Conservation (phyloP, 164 flowering plant species). For the Vitis riparia region DNA sequence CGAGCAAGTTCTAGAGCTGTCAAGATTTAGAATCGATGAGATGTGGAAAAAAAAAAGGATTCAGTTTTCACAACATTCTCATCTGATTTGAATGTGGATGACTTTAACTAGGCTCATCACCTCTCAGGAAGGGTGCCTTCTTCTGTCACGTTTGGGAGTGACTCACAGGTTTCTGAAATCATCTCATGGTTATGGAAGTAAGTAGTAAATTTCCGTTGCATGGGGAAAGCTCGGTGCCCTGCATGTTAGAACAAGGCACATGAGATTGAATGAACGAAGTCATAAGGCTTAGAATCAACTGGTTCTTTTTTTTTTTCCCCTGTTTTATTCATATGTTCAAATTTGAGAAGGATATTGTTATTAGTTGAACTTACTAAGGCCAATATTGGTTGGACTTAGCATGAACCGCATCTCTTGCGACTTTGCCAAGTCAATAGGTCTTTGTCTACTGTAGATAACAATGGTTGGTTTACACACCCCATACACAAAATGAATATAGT, state of each 20-base stretch:
- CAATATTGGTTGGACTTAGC: constrained; percentile 33
- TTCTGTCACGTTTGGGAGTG: constrained; percentile 13
- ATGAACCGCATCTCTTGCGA: constrained; percentile 67
- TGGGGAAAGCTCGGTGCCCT: constrained; percentile 26
- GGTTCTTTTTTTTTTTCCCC: neutral
- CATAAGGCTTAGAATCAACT: neutral
- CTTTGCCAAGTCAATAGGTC: constrained; percentile 60
- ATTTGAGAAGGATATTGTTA: neutral
- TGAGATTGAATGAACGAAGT: neutral
- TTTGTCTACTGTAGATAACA: constrained; percentile 43
- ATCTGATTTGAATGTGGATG: neutral
- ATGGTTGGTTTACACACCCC: neutral
- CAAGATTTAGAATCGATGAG: neutral
- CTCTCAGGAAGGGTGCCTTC: constrained; percentile 22
- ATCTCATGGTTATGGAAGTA: constrained; percentile 13
- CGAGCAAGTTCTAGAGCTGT: constrained; percentile 15
- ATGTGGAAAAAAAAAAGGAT: neutral
- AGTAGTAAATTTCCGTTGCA: constrained; percentile 17
- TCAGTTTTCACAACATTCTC: neutral
- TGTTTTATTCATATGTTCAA: neutral
- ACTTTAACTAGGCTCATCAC: constrained; percentile 15
- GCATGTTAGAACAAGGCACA: constrained; percentile 8
- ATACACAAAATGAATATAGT: neutral
- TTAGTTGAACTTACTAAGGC: constrained; percentile 35
- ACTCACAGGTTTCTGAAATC: constrained; percentile 20